Evolutionary conservation across 305 asterid genomes (phyloP).

Genomic region (Fraxinus baroniana): DNA sequence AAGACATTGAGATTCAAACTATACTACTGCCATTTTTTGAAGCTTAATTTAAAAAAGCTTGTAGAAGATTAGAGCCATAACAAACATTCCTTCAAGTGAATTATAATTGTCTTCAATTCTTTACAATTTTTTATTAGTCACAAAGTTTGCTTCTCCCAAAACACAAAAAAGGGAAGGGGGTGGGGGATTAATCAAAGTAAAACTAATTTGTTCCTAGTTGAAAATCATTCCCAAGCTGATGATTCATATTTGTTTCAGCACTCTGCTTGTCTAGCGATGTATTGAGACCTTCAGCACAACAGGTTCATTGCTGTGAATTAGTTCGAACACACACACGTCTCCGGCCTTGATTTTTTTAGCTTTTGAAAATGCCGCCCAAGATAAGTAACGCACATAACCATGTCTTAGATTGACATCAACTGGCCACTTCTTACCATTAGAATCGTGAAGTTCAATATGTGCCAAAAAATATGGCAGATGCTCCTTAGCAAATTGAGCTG

Average conservation of each 20-base stretch:
- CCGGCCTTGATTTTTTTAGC: background rate
- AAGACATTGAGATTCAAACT: background rate
- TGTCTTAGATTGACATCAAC: background rate
- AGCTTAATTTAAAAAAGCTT: background rate
- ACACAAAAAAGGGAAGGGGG: background rate
- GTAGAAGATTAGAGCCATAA: background rate
- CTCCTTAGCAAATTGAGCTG: slow-evolving; percentile 3
- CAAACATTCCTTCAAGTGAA: background rate
- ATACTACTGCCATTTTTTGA: background rate
- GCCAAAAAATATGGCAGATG: background rate
- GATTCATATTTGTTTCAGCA: background rate
- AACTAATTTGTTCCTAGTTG: background rate
- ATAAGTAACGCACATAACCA: background rate
- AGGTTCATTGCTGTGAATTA: background rate
- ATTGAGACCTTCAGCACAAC: background rate
- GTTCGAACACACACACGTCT: background rate
- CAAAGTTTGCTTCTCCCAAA: background rate
- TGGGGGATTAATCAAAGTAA: background rate
- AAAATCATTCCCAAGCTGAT: background rate
- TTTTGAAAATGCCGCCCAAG: background rate
- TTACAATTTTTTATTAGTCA: background rate
- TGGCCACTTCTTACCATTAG: slow-evolving; percentile 19
- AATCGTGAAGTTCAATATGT: slow-evolving; percentile 21
- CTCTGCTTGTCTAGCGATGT: background rate
- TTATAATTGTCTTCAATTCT: background rate